Conservation (phyloP, 768 basidiomycete genomes). For the Kwoniella dejecticola region DNA sequence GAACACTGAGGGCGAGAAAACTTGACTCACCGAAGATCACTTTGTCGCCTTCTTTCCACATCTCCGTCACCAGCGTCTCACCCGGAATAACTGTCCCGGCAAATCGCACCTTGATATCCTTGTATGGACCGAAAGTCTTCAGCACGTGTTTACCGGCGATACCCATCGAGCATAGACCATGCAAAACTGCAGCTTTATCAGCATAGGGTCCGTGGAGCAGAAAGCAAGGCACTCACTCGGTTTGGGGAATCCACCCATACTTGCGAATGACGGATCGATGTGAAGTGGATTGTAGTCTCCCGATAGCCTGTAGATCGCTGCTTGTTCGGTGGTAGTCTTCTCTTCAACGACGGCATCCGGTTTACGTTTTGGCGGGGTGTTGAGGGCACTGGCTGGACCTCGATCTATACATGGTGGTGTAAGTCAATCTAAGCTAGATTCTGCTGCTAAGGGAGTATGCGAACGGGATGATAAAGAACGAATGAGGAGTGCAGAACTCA, state of each 20-base stretch:
- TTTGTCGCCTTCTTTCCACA: slow-evolving; percentile 95
- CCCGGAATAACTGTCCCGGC: slow-evolving; percentile 91
- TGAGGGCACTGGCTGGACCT: slow-evolving; percentile 80
- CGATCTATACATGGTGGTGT: too few species aligned
- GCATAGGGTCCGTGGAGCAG: slow-evolving; percentile 49
- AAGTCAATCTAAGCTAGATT: too few species aligned
- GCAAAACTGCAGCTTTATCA: slow-evolving; percentile 51
- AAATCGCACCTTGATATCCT: slow-evolving; percentile 97
- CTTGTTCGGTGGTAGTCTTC: slow-evolving; percentile 76
- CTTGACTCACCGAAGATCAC: slow-evolving; percentile 80
- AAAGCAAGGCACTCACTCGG: slow-evolving; percentile 60
- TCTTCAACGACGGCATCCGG: slow-evolving; percentile 89
- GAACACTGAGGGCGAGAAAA: not conserved
- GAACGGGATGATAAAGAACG: too few species aligned
- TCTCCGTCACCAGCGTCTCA: slow-evolving; percentile 90
- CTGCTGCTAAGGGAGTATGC: too few species aligned
- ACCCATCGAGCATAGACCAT: slow-evolving; percentile 87
- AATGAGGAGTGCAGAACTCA: slow-evolving; percentile 58
- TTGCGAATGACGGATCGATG: slow-evolving; percentile 89
- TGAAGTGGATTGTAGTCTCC: slow-evolving; percentile 92
- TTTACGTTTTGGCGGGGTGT: slow-evolving; percentile 74
- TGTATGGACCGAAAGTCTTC: slow-evolving; percentile 78
- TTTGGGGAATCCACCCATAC: slow-evolving; percentile 89
- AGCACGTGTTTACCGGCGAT: slow-evolving; percentile 89
- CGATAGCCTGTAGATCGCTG: slow-evolving; percentile 87